phyloP scores from a whole-genome alignment of 2,329 filamentous ascomycete genomes.

The Trichophyton schoenleinii region DNA sequence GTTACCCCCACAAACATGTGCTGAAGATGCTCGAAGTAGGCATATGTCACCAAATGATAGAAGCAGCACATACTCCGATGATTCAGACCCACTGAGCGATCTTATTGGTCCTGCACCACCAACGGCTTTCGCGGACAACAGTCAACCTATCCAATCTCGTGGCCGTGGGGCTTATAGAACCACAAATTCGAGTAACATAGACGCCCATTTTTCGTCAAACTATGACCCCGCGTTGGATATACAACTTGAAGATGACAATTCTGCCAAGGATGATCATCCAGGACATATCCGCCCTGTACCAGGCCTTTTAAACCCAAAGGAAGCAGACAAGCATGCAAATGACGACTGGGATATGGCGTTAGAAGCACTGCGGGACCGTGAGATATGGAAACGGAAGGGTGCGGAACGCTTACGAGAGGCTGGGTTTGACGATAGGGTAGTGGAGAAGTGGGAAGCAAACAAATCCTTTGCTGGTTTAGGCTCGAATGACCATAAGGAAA shows the following conservation, averaged over 20 bases:
- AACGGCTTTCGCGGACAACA: slow-evolving; percentile 25
- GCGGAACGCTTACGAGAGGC: slow-evolving; percentile 63
- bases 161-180: slow-evolving; percentile 55
- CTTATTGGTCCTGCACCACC: slow-evolving; percentile 58
- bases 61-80: slow-evolving; percentile 13
- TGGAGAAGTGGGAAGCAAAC: slow-evolving; percentile 58
- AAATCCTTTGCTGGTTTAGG: slow-evolving; percentile 41
- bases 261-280: slow-evolving; percentile 45
- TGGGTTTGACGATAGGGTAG: slow-evolving; percentile 64
- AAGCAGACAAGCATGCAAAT: slow-evolving; percentile 19
- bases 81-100: slow-evolving; percentile 61
- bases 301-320: slow-evolving; percentile 25
- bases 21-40: neutral
- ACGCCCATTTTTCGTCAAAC: slow-evolving; percentile 60
- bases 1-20: neutral
- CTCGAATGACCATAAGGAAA: slow-evolving; percentile 34
- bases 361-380: slow-evolving; percentile 66
- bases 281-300: slow-evolving; percentile 27
- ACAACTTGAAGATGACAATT: slow-evolving; percentile 36
- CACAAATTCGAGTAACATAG: slow-evolving; percentile 52
- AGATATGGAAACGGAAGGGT: slow-evolving; percentile 62
- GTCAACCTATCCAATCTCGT: slow-evolving; percentile 41
- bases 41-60: neutral
- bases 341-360: slow-evolving; percentile 70
- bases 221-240: slow-evolving; percentile 44